Evolutionary conservation across 257 asterid species (phyloP).

Genomic region (Gentiana macrophylla): DNA sequence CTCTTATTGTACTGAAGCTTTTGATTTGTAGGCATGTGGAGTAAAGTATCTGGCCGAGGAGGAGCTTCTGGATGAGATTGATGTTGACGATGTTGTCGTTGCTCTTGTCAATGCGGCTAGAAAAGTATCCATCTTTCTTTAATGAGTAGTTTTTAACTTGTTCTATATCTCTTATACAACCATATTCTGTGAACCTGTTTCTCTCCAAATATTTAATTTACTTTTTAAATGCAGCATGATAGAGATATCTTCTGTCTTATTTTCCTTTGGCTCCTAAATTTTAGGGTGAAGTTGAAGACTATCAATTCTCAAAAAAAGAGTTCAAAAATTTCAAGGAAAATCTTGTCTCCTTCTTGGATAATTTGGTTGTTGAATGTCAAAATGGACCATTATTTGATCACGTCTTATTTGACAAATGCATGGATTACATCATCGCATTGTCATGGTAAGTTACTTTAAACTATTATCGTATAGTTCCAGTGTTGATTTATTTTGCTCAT

Average conservation of each 20-base stretch:
- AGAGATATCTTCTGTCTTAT: conserved; percentile 1
- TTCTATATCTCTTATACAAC: neutral
- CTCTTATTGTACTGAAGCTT: neutral
- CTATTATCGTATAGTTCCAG: neutral
- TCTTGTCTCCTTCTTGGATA: conserved; percentile 77
- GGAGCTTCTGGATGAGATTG: conserved; percentile 64
- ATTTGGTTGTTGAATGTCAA: conserved; percentile 84
- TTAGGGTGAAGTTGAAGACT: conserved; percentile 93
- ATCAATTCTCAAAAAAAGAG: conserved; percentile 80
- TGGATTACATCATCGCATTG: conserved; percentile 93
- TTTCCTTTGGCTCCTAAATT: conserved; percentile 31
- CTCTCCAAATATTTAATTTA: conserved; percentile 1
- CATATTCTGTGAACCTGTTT: neutral
- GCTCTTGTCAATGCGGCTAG: conserved; percentile 79
- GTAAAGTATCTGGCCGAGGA: conserved; percentile 61
- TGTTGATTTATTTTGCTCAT: conserved; percentile 17
- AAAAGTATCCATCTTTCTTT: conserved; percentile 49
- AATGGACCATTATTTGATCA: conserved; percentile 88
- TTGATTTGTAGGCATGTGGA: conserved; percentile 72
- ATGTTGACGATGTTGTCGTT: conserved; percentile 91
- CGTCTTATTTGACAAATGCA: conserved; percentile 72
- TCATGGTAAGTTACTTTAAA: conserved; percentile 56
- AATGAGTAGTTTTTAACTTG: neutral
- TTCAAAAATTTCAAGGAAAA: conserved; percentile 89
- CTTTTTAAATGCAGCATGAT: too few relatives aligned